Evolutionary conservation across 768 basidiomycete genomes (phyloP).

Genomic region (Lepiota venenata): DNA sequence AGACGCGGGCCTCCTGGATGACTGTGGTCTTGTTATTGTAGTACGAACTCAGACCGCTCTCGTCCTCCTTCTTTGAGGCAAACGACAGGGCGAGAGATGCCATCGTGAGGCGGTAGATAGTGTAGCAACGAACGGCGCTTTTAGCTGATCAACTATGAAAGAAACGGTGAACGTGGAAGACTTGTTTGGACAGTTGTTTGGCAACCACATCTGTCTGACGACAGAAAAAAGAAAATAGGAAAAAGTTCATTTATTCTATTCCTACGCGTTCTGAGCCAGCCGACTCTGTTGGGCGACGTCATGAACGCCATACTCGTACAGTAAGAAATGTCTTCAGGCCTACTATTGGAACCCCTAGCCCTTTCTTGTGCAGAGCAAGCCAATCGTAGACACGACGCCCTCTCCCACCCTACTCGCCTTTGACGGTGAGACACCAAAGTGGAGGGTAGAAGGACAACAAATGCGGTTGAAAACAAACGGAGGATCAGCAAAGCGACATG

Average conservation of each 20-base stretch:
- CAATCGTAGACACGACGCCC: constrained; percentile 53
- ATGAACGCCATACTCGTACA: constrained; percentile 8
- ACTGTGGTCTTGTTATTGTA: constrained; percentile 98
- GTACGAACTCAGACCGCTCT: constrained; percentile 86
- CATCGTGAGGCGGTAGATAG: constrained; percentile 29
- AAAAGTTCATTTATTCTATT: constrained; percentile 6
- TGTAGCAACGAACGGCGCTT: constrained; percentile 9
- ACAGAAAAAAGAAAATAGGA: background rate
- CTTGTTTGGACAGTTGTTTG: constrained; percentile 37
- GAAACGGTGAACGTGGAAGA: constrained; percentile 38
- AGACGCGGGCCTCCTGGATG: constrained; percentile 96
- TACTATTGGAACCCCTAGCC: background rate
- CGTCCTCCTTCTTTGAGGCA: constrained; percentile 95
- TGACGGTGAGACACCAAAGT: constrained; percentile 40
- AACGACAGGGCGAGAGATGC: constrained; percentile 65
- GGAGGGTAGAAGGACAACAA: constrained; percentile 70
- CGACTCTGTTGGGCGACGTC: constrained; percentile 4
- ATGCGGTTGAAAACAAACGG: constrained; percentile 20
- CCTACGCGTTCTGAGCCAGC: constrained; percentile 8
- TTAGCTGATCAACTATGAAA: too few species aligned
- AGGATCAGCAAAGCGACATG: constrained; percentile 8
- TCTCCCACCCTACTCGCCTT: constrained; percentile 69
- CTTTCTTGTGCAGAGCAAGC: constrained; percentile 8
- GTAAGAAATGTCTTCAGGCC: background rate
- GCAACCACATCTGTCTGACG: constrained; percentile 13